phyloP scores from a whole-genome alignment of 75 land plant genomes.

The Pinus tabuliformis region DNA sequence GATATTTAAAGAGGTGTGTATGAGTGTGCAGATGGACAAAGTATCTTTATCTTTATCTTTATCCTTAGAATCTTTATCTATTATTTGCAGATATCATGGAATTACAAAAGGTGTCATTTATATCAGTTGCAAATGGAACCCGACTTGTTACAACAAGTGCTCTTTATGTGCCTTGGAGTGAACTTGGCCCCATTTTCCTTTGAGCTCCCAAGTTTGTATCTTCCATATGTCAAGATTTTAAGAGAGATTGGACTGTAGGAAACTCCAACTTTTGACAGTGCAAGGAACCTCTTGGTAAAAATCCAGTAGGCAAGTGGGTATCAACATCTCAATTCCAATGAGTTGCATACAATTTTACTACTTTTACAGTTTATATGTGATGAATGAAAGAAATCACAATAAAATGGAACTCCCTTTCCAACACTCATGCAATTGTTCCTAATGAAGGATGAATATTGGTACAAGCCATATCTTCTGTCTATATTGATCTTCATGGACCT shows the following conservation, averaged over 20 bases:
- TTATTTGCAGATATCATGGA: constrained; percentile 50
- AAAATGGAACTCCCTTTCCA: constrained; percentile 18
- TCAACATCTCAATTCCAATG: constrained; percentile 94
- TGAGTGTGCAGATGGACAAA: no score
- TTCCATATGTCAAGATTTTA: constrained; percentile 79
- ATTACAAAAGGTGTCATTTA: constrained; percentile 60
- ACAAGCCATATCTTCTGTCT: constrained; percentile 86
- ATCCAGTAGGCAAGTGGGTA: constrained; percentile 79
- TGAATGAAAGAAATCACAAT: constrained; percentile 12
- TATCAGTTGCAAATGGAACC: constrained; percentile 95
- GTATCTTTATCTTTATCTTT: no score
- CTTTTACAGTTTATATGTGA: constrained; percentile 73
- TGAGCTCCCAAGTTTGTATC: constrained; percentile 76
- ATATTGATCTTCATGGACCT: constrained; percentile 71
- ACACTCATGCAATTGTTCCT: constrained; percentile 67
- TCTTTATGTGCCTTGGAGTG: constrained; percentile 66
- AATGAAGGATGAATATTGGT: constrained; percentile 91
- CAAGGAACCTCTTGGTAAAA: constrained; percentile 55
- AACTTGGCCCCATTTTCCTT: constrained; percentile 90
- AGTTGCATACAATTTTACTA: constrained; percentile 83
- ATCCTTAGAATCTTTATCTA: neutral
- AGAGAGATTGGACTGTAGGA: constrained; percentile 85
- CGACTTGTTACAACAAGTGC: constrained; percentile 70
- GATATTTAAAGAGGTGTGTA: no score
- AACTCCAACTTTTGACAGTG: constrained; percentile 48